phyloP scores from a whole-genome alignment of 2,329 filamentous ascomycete genomes.

The Cytospora chrysosperma region DNA sequence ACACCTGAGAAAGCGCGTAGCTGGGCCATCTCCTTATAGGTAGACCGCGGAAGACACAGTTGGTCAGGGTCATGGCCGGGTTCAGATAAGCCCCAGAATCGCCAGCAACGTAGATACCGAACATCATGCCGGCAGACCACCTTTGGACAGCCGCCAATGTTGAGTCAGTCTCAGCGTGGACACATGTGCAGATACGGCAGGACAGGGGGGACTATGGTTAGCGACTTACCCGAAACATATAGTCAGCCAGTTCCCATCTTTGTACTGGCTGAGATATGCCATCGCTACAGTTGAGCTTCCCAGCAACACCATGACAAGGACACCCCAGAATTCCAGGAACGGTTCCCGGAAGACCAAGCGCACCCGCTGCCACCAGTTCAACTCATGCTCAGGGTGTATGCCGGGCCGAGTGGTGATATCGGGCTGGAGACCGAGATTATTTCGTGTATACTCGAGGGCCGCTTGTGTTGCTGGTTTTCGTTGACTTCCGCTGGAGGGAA shows the following conservation, averaged over 20 bases:
- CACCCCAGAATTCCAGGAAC: conserved; percentile 9
- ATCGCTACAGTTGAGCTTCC: conserved; percentile 5
- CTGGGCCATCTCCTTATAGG: conserved; percentile 9
- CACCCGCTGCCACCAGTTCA: conserved; percentile 5
- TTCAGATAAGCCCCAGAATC: conserved; percentile 12
- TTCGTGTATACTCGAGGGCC: background rate
- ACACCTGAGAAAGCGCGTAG: background rate
- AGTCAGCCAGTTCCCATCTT: conserved; percentile 4
- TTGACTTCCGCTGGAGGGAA: background rate
- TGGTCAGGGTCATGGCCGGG: conserved; percentile 12
- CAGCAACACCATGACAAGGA: conserved; percentile 1
- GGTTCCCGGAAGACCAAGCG: conserved; percentile 6
- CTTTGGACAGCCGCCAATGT: background rate
- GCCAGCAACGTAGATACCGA: conserved; percentile 11
- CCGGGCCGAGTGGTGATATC: background rate
- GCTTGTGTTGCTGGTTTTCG: background rate
- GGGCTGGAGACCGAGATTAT: conserved; percentile 1
- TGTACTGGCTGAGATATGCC: conserved; percentile 9
- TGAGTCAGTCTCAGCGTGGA: background rate
- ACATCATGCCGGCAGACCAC: conserved; percentile 12
- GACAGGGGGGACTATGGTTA: too few relatives aligned
- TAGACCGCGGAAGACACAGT: conserved; percentile 10
- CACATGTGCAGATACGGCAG: background rate
- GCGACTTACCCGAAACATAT: conserved; percentile 7
- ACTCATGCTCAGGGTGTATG: background rate